Evolutionary conservation across 768 basidiomycete genomes (phyloP).

Genomic region (Naematelia encephala): DNA sequence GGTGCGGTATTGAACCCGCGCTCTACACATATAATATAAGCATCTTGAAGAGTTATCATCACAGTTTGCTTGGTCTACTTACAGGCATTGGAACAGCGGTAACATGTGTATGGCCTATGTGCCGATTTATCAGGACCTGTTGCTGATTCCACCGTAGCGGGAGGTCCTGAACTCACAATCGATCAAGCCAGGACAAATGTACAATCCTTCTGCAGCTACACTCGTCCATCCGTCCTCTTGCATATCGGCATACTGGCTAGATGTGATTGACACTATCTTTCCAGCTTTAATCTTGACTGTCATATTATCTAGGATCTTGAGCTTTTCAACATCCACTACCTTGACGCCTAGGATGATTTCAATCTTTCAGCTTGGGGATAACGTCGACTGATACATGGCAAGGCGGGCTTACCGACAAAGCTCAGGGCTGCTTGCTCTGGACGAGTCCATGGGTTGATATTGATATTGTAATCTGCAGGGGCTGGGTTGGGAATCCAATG

Average conservation of each 20-base stretch:
- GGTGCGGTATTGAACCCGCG: neutral
- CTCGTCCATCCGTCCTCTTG: slow-evolving; percentile 22
- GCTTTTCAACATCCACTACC: slow-evolving; percentile 26
- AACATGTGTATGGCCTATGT: slow-evolving; percentile 23
- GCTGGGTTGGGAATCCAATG: slow-evolving; percentile 25
- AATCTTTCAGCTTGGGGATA: neutral
- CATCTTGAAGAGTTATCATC: too few species aligned
- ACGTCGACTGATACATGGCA: neutral
- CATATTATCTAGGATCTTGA: slow-evolving; percentile 22
- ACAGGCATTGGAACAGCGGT: slow-evolving; percentile 14
- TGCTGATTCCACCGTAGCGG: neutral
- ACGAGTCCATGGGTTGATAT: slow-evolving; percentile 20
- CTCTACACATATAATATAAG: neutral
- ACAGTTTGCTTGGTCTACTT: neutral
- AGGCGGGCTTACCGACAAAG: slow-evolving; percentile 24
- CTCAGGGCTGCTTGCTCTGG: slow-evolving; percentile 26
- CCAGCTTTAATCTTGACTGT: slow-evolving; percentile 29
- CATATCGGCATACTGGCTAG: slow-evolving; percentile 11
- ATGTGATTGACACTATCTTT: slow-evolving; percentile 21
- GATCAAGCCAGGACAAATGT: slow-evolving; percentile 29
- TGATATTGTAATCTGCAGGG: slow-evolving; percentile 17
- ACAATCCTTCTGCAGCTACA: slow-evolving; percentile 21
- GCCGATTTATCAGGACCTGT: neutral
- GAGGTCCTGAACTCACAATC: slow-evolving; percentile 26
- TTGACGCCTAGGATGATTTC: slow-evolving; percentile 32